Conservation (phyloP, 495 filamentous ascomycete species). For the Annulohypoxylon bovei region DNA sequence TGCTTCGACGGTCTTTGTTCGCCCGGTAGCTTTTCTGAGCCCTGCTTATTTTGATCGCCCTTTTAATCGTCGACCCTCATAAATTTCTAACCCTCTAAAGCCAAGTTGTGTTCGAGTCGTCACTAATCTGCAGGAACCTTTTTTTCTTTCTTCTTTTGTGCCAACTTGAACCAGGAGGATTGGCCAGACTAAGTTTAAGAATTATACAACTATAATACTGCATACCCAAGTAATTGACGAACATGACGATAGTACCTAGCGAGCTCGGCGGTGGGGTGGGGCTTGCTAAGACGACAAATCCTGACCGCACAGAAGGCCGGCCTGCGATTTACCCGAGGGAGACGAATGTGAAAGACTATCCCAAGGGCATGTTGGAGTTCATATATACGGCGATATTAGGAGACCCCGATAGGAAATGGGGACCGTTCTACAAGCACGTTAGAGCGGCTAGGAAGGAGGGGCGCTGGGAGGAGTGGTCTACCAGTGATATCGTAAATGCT, state of each 20-base stretch:
- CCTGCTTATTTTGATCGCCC: background rate
- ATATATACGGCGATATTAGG: background rate
- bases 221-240: background rate
- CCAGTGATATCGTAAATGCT: conserved; percentile 19
- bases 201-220: background rate
- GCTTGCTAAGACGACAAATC: too few relatives aligned
- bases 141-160: background rate
- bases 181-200: background rate
- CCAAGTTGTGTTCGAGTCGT: background rate
- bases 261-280: too few relatives aligned
- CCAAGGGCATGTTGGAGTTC: conserved; percentile 17
- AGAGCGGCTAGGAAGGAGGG: conserved; percentile 23
- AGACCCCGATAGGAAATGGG: conserved; percentile 38
- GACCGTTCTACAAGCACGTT: conserved; percentile 27
- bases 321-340: conserved; percentile 7
- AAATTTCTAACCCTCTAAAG: background rate
- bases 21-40: conserved; percentile 2
- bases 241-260: background rate
- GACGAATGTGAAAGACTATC: conserved; percentile 12
- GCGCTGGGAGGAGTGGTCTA: conserved; percentile 30
- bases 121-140: background rate
- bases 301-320: background rate
- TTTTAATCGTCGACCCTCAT: conserved; percentile 11
- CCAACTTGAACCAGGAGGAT: background rate
- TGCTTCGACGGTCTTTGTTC: conserved; percentile 18